These are phyloP conservation scores for Paramecium sexaurelia DNA, from an alignment of 73 alveolate genomes.

Conservation along the genomic window DNA sequence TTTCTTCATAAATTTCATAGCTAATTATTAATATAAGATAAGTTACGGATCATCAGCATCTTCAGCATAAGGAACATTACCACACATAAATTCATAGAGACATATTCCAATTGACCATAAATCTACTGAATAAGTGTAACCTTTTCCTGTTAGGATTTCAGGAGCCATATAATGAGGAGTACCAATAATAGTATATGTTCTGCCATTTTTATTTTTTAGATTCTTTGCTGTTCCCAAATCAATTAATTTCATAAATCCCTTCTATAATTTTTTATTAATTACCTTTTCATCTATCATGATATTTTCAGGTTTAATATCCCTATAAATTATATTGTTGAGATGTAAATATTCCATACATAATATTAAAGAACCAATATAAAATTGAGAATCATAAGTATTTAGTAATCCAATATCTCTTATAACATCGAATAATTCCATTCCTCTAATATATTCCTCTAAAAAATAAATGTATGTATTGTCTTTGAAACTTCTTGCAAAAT, in stretches of 20 bases:
- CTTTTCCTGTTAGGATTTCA: constrained; percentile 63
- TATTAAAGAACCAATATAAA: constrained; percentile 63
- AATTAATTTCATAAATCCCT: constrained; percentile 83
- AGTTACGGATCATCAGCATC: constrained; percentile 62
- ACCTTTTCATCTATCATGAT: constrained; percentile 79
- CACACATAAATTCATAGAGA: constrained; percentile 74
- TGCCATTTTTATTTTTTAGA: constrained; percentile 34
- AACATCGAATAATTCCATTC: constrained; percentile 77
- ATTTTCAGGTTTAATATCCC: constrained; percentile 87
- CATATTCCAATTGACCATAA: constrained; percentile 72
- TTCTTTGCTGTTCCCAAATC: constrained; percentile 86
- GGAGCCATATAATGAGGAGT: constrained; percentile 50
- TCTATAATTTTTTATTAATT: background rate
- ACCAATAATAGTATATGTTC: constrained; percentile 70
- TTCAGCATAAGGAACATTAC: constrained; percentile 70
- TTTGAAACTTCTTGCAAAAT: constrained; percentile 72
- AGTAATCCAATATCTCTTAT: constrained; percentile 67
- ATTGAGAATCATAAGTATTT: constrained; percentile 63
- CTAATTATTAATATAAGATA: background rate
- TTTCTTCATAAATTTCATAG: constrained; percentile 54
- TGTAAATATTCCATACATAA: constrained; percentile 76
- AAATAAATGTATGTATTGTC: constrained; percentile 71
- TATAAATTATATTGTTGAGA: constrained; percentile 70
- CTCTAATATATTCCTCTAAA: constrained; percentile 68
- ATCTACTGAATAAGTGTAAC: constrained; percentile 71